Base-by-base conservation (phyloP, 2,329 filamentous ascomycete species). In the Fusarium stilboides region DNA sequence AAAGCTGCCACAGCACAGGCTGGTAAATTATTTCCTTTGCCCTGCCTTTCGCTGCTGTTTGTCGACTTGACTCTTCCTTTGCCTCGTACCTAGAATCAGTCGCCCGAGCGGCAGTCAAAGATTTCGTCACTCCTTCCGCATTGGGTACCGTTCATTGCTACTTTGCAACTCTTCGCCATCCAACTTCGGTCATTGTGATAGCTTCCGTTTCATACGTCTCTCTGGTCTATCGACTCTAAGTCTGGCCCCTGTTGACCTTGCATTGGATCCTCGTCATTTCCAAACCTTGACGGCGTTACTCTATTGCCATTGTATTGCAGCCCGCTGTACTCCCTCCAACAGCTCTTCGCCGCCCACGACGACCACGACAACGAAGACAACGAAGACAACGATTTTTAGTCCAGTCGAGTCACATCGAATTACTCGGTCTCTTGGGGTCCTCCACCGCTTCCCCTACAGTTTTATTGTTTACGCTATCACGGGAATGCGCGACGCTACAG, bases 401-500 rank as follows among this genome's bases (percentile, higher is more conserved):
- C 39, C 13, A 31, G 8, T 20, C 24, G 55, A 34, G 28, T 19
- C 24, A 22, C 24, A 28, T 44, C 26, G 22, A 44, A 56, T 22
- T 33, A 20, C 42, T 47, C 22, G 36, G 42, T 19, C 40, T 52
- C 28, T 13, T 24, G 37, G 43, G 24, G 36, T 22, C 37, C 37
- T 60, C 34, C 20, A 14, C 15, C n/a, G 42, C 47, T 36, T 37
- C 42, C 37, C 22, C 37, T 46, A 15, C 22, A 51, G 19, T 52
- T 50, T 36, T 22, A 40, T 43, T 17, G 34, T 20, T 47, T 49
- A 46, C 37, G 34, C 22, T 57, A 51, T 46, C 40, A 64, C 56
- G 51, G 69, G 69, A 57, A 74, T 74, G 72, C 68, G 66, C 55
- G 61, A 74, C 66, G 47, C 47, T 61, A 65, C 54, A 56, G 61